These are phyloP conservation scores for Diplodia mutila DNA, from an alignment of 2,329 filamentous ascomycete species.

Conservation along the genomic window DNA sequence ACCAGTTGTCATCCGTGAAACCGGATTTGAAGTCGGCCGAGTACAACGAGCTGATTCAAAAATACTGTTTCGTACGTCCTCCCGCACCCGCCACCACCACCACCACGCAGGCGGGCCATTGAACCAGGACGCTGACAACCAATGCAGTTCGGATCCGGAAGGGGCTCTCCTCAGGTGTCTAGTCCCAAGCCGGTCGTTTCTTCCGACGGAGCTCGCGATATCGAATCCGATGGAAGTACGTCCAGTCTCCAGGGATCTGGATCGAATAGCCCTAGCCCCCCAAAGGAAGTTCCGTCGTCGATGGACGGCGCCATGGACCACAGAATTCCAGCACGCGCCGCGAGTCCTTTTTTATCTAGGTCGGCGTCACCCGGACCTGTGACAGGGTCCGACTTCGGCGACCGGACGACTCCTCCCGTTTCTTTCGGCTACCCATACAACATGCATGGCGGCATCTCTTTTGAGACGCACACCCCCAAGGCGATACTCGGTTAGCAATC, in stretches of 20 bases:
- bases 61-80: slow-evolving; percentile 97
- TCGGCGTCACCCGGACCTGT: slow-evolving; percentile 49
- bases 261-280: slow-evolving; percentile 43
- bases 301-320: slow-evolving; percentile 47
- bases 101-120: slow-evolving; percentile 35
- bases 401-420: slow-evolving; percentile 44
- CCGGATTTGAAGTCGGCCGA: slow-evolving; percentile 80
- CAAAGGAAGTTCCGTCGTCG: slow-evolving; percentile 30
- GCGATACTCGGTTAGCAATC: slow-evolving; percentile 39
- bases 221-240: slow-evolving; percentile 34
- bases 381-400: slow-evolving; percentile 45
- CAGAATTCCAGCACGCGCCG: slow-evolving; percentile 33
- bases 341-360: slow-evolving; percentile 43
- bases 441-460: slow-evolving; percentile 49
- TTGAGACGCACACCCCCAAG: slow-evolving; percentile 52
- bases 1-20: slow-evolving; percentile 62
- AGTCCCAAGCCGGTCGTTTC: slow-evolving; percentile 27
- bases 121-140: slow-evolving; percentile 44
- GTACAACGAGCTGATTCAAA: slow-evolving; percentile 96
- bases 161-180: slow-evolving; percentile 42
- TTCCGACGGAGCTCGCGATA: slow-evolving; percentile 39
- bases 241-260: slow-evolving; percentile 41
- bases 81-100: slow-evolving; percentile 31
- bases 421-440: slow-evolving; percentile 49
- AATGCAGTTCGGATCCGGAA: slow-evolving; percentile 56